Conservation (phyloP, 2,329 filamentous ascomycete species). For the Alternaria dauci region DNA sequence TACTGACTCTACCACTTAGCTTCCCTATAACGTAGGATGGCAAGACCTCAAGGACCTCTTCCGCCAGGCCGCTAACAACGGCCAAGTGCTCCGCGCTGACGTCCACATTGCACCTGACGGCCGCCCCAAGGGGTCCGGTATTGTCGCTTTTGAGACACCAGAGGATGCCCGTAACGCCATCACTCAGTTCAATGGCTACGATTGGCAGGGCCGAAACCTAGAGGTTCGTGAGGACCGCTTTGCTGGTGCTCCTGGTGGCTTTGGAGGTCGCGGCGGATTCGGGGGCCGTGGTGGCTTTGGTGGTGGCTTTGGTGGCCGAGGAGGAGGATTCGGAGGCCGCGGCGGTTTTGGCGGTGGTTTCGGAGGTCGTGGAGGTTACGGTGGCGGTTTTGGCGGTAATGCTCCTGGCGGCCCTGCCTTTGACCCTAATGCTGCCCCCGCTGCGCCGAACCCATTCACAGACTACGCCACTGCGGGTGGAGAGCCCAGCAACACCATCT, state of each 20-base stretch:
- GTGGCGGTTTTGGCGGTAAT: conserved; percentile 53
- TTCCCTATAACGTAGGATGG: conserved; percentile 97
- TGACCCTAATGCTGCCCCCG: conserved; percentile 61
- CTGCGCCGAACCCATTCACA: conserved; percentile 87
- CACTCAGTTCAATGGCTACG: conserved; percentile 96
- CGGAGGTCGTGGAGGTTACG: conserved; percentile 46
- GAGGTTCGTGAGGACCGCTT: conserved; percentile 98
- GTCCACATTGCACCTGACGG: conserved; percentile 92
- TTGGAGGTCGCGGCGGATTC: conserved; percentile 51
- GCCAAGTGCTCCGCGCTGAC: conserved; percentile 85
- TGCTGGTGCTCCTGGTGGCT: conserved; percentile 65
- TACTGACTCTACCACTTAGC: conserved; percentile 63
- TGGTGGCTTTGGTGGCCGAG: conserved; percentile 49
- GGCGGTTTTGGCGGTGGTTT: conserved; percentile 63
- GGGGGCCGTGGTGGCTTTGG: conserved; percentile 25
- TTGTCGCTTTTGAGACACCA: conserved; percentile 93
- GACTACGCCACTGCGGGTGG: conserved; percentile 88
- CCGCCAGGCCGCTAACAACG: conserved; percentile 74
- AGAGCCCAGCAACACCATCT: conserved; percentile 84
- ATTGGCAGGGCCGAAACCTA: conserved; percentile 93
- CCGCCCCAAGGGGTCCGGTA: conserved; percentile 93
- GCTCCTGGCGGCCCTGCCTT: conserved; percentile 49
- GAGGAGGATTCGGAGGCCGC: conserved; percentile 59
- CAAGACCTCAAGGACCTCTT: conserved; percentile 99
- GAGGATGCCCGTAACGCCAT: conserved; percentile 97